Conservation (phyloP, 768 basidiomycete genomes). For the Russula sp. region DNA sequence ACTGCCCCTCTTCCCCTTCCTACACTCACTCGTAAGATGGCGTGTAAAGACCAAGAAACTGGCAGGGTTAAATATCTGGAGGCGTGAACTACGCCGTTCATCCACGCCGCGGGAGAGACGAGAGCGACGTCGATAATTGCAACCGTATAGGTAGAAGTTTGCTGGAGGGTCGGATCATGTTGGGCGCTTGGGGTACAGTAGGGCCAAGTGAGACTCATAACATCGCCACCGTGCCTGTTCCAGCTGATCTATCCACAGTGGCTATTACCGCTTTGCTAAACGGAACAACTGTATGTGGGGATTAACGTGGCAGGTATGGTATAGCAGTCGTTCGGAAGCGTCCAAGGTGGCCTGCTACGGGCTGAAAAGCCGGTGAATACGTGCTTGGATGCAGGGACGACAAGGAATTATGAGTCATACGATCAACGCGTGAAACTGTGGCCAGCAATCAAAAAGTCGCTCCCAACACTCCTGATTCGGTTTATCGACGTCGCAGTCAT, state of each 20-base stretch:
- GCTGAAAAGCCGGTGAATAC: not conserved
- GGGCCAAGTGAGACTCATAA: not conserved
- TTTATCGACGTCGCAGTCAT: too few species aligned
- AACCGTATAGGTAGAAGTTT: not conserved
- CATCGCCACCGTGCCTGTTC: not conserved
- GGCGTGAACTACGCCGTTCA: too few species aligned
- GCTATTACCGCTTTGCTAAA: too few species aligned
- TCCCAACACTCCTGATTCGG: too few species aligned
- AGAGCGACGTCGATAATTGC: too few species aligned
- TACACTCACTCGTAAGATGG: not conserved
- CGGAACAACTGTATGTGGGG: not conserved
- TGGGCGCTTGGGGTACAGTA: not conserved
- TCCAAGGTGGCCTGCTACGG: not conserved
- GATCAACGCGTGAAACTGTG: not conserved
- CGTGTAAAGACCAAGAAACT: not conserved
- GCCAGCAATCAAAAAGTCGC: not conserved
- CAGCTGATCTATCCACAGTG: not conserved
- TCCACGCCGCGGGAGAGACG: too few species aligned
- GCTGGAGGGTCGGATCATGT: not conserved
- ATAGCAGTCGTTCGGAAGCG: not conserved
- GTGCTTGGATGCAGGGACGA: not conserved
- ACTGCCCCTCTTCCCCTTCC: not conserved
- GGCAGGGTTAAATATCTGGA: too few species aligned
- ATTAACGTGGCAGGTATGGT: not conserved
- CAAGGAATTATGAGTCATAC: not conserved